Percentiles rank a stretch among this genome's conserved stretches.
Evolutionary conservation across 1,284 basidiomycete species (phyloP).

Genomic region (Cystobasidiaceae sp.): DNA sequence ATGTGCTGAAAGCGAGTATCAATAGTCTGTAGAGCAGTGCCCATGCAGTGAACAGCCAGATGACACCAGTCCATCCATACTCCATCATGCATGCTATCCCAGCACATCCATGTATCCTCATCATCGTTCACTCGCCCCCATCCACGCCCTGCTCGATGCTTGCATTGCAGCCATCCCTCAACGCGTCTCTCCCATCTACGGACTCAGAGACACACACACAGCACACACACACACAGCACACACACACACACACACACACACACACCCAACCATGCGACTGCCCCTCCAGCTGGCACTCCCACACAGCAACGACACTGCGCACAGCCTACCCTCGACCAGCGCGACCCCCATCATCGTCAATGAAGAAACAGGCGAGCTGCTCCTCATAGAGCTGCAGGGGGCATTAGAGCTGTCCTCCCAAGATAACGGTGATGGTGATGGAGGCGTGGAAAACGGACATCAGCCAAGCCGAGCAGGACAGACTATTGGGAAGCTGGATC

Average conservation of each 20-base stretch:
- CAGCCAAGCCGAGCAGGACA: slow-evolving; percentile 14
- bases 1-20: too few species aligned
- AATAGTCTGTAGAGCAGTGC: too few species aligned
- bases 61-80: too few species aligned
- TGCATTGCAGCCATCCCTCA: too few species aligned
- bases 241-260: not conserved
- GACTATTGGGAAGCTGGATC: slow-evolving; percentile 39
- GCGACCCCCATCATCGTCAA: not conserved
- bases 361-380: slow-evolving; percentile 32
- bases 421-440: not conserved
- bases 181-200: too few species aligned
- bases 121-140: too few species aligned
- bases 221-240: not conserved
- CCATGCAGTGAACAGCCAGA: too few species aligned
- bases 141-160: too few species aligned
- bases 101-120: too few species aligned
- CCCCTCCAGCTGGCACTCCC: slow-evolving; percentile 1
- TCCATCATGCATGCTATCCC: too few species aligned
- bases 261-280: slow-evolving; percentile 25
- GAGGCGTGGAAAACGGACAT: not conserved
- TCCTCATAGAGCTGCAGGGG: slow-evolving; percentile 42
- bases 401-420: slow-evolving; percentile 32
- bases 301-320: not conserved
- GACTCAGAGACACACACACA: too few species aligned
- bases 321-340: not conserved